Conservation (phyloP, 2,329 filamentous ascomycete genomes). For the Graphilbum ipis-grandicollis region DNA sequence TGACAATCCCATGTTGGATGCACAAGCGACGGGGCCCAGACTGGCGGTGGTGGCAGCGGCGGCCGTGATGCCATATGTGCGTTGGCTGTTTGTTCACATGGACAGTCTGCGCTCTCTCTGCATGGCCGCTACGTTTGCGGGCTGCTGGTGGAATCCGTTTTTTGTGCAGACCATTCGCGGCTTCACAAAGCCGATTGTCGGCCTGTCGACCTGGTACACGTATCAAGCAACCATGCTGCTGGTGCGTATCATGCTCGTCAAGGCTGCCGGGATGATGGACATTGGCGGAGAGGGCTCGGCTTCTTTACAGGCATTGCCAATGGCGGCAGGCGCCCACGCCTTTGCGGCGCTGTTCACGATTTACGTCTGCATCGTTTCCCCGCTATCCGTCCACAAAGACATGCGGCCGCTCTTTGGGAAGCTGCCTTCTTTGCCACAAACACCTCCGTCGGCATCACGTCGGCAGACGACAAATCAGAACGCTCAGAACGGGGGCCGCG, state of each 20-base stretch:
- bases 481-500: slow-evolving; percentile 15
- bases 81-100: slow-evolving; percentile 20
- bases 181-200: slow-evolving; percentile 40
- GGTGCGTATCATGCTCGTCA: slow-evolving; percentile 32
- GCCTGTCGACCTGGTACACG: slow-evolving; percentile 47
- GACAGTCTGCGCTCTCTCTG: slow-evolving; percentile 7
- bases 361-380: slow-evolving; percentile 30
- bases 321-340: slow-evolving; percentile 28
- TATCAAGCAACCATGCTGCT: slow-evolving; percentile 43
- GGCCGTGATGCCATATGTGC: slow-evolving; percentile 14
- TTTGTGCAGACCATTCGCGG: slow-evolving; percentile 43
- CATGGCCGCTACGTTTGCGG: slow-evolving; percentile 11
- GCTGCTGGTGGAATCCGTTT: slow-evolving; percentile 53
- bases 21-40: neutral
- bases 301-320: slow-evolving; percentile 8
- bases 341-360: slow-evolving; percentile 33
- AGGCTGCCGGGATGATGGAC: slow-evolving; percentile 18
- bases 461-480: slow-evolving; percentile 4
- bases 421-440: slow-evolving; percentile 9
- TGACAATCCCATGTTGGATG: neutral
- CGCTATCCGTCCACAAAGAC: slow-evolving; percentile 34
- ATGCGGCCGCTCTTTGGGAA: slow-evolving; percentile 34
- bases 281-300: slow-evolving; percentile 13
- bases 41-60: neutral
- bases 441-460: slow-evolving; percentile 5